A percentile compares a stretch with the other conserved stretches of the same genome.
Conservation (phyloP, 179 eudicot species). For the Patellifolia procumbens region DNA sequence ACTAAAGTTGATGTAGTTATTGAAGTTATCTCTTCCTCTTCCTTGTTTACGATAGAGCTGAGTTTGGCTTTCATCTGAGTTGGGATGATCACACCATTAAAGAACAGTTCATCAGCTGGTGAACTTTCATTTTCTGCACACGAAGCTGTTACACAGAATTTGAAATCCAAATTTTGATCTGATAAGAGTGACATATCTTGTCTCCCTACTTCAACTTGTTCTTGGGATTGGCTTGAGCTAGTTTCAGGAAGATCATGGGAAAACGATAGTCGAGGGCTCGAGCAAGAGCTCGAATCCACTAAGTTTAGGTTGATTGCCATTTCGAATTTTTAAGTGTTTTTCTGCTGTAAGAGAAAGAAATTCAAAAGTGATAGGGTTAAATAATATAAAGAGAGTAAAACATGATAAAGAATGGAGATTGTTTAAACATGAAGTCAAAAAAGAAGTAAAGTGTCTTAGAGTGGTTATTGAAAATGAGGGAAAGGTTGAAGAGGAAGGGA, state of each 20-base stretch:
- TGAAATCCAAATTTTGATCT: slow-evolving; percentile 20
- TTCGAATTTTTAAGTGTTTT: too few species aligned
- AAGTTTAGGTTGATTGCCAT: slow-evolving; percentile 26
- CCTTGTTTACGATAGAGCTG: not conserved
- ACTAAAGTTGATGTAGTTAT: slow-evolving; percentile 35
- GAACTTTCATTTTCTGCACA: slow-evolving; percentile 18
- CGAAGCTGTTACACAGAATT: slow-evolving; percentile 22
- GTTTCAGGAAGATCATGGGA: slow-evolving; percentile 26
- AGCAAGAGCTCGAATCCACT: slow-evolving; percentile 15
- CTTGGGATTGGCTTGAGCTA: too few species aligned
- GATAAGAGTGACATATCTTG: slow-evolving; percentile 5
- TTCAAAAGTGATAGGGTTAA: not conserved
- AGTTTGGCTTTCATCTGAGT: slow-evolving; percentile 30
- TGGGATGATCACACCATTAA: slow-evolving; percentile 41
- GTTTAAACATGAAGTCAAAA: slow-evolving; percentile 21
- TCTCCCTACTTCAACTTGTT: slow-evolving; percentile 2
- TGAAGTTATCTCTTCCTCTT: slow-evolving; percentile 15
- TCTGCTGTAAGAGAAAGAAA: not conserved
- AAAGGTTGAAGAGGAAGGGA: slow-evolving; percentile 12
- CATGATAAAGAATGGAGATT: not conserved
- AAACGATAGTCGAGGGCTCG: slow-evolving; percentile 42
- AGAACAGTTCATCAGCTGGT: slow-evolving; percentile 44
- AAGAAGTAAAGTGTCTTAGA: slow-evolving; percentile 10
- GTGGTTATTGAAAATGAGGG: slow-evolving; percentile 18
- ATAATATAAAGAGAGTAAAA: not conserved